Conservation (phyloP, 441 rosid genomes). For the Lagerstroemia fauriei region DNA sequence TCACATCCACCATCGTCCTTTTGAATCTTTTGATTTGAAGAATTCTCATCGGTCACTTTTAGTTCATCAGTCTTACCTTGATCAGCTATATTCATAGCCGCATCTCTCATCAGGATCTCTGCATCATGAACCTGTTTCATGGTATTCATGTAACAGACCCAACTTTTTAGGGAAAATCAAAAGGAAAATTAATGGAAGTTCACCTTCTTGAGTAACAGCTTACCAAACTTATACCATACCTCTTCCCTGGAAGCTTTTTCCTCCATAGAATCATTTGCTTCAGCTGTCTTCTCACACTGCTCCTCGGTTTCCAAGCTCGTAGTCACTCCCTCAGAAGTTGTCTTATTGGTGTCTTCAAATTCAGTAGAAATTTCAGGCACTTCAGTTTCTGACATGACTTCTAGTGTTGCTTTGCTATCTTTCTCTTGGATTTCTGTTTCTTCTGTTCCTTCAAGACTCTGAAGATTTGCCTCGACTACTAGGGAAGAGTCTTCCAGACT, state of each 20-base stretch:
- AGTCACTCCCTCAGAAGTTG: not conserved
- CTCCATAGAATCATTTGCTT: conserved; percentile 1
- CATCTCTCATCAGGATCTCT: conserved; percentile 23
- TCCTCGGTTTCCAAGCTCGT: not conserved
- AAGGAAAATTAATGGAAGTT: conserved; percentile 1
- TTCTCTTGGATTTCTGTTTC: conserved; percentile 8
- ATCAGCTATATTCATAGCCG: conserved; percentile 21
- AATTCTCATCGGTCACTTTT: conserved; percentile 24
- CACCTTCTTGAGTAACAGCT: not conserved
- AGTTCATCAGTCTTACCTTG: conserved; percentile 26
- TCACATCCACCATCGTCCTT: conserved; percentile 23
- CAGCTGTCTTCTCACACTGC: not conserved
- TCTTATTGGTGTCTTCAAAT: not conserved
- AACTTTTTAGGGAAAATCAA: not conserved
- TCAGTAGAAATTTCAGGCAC: not conserved
- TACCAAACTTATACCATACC: conserved; percentile 6
- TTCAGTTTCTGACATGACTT: conserved; percentile 5
- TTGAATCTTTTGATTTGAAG: conserved; percentile 5
- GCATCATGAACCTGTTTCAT: conserved; percentile 40
- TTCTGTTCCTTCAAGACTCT: not conserved
- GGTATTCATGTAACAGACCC: not conserved
- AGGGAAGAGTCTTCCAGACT: not conserved
- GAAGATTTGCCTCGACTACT: conserved; percentile 2
- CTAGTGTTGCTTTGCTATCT: conserved; percentile 3
- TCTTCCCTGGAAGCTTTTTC: conserved; percentile 8